A percentile compares a stretch with the other conserved stretches of the same genome.
These are phyloP conservation scores for Tetrapisispora iriomotensis DNA, from an alignment of 805 yeast species.

Conservation along the genomic window DNA sequence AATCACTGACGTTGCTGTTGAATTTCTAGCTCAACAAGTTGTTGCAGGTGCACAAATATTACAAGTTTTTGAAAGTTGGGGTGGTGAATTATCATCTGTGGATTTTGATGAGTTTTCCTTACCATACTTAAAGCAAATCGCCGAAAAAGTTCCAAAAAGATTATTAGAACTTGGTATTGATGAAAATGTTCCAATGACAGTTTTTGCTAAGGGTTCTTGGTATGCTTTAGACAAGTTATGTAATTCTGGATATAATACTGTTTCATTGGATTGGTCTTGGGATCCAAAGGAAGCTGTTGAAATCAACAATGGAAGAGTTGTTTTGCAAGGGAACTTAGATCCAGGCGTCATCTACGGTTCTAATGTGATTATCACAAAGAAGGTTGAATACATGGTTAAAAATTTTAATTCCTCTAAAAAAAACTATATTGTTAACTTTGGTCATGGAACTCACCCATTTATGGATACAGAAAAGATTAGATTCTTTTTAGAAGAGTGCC, in stretches of 20 bases:
- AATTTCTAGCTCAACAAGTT: slow-evolving; percentile 88
- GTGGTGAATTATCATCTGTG: slow-evolving; percentile 86
- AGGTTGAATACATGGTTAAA: slow-evolving; percentile 78
- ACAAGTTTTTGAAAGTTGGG: slow-evolving; percentile 97
- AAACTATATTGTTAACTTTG: slow-evolving; percentile 86
- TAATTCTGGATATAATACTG: slow-evolving; percentile 69
- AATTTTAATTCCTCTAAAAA: slow-evolving; percentile 94
- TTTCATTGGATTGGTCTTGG: slow-evolving; percentile 90
- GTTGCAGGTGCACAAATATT: slow-evolving; percentile 97
- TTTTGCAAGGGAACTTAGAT: slow-evolving; percentile 90
- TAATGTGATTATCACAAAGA: slow-evolving; percentile 63
- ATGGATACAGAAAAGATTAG: slow-evolving; percentile 88
- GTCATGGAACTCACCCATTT: slow-evolving; percentile 97
- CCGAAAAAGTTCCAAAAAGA: slow-evolving; percentile 55
- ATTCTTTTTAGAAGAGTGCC: slow-evolving; percentile 80
- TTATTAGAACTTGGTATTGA: slow-evolving; percentile 59
- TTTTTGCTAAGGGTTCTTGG: slow-evolving; percentile 96
- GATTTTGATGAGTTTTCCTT: slow-evolving; percentile 84
- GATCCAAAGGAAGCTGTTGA: slow-evolving; percentile 78
- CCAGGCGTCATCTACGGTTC: slow-evolving; percentile 94
- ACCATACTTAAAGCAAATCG: slow-evolving; percentile 77
- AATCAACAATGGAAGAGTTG: slow-evolving; percentile 62
- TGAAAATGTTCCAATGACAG: slow-evolving; percentile 74
- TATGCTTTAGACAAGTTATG: slow-evolving; percentile 83
- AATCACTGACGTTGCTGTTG: slow-evolving; percentile 80